A percentile compares a stretch with the other conserved stretches of the same genome.
These are phyloP conservation scores for Eucalyptus lansdowneana DNA, from an alignment of 345 rosid genomes.

Conservation along the genomic window DNA sequence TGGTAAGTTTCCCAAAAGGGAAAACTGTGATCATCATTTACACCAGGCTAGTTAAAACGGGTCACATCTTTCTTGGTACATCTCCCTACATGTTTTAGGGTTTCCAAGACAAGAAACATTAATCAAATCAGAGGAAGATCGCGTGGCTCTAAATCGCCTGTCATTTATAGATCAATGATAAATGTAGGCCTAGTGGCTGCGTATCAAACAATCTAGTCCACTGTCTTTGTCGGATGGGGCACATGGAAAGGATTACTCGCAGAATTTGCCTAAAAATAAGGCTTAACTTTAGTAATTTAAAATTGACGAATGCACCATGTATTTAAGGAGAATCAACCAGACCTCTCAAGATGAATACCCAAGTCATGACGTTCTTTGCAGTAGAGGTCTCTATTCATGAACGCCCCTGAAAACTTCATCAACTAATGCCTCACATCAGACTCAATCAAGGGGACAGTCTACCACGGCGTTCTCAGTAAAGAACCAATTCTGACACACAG, in stretches of 20 bases:
- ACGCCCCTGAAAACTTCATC: background rate
- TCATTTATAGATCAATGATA: background rate
- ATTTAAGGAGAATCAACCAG: background rate
- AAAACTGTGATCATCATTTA: background rate
- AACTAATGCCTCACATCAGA: background rate
- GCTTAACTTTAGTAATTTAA: background rate
- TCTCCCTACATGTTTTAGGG: background rate
- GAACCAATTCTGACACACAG: background rate
- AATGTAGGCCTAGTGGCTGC: background rate
- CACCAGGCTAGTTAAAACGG: background rate
- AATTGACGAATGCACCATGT: background rate
- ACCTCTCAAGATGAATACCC: background rate
- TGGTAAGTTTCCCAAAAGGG: background rate
- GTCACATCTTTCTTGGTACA: background rate
- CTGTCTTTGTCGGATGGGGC: background rate
- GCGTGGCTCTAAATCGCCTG: background rate
- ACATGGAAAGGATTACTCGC: background rate
- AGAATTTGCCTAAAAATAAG: background rate
- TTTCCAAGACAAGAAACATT: background rate
- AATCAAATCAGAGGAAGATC: background rate
- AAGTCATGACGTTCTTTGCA: background rate
- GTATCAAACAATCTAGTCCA: background rate
- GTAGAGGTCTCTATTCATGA: background rate
- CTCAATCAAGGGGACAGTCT: background rate
- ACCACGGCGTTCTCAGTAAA: background rate